Percentiles rank a stretch among this genome's conserved stretches.
phyloP scores from a whole-genome alignment of 2,329 filamentous ascomycete species.

The Helminthosporium solani region DNA sequence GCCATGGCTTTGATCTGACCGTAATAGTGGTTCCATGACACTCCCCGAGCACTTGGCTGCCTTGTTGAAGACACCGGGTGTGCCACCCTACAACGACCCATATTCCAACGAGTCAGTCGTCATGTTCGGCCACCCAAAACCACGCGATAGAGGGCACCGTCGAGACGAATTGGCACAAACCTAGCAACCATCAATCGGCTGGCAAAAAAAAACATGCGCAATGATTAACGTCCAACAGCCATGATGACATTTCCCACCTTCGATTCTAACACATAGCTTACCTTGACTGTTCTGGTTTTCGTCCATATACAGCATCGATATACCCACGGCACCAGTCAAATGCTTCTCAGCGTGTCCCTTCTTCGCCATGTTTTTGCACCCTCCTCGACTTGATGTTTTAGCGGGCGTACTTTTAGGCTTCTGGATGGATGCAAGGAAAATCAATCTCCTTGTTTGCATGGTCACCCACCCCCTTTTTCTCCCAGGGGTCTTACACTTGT shows the following conservation, averaged over 20 bases:
- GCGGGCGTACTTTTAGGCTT: neutral
- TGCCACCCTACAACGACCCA: neutral
- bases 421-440: neutral
- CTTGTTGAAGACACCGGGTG: neutral
- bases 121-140: neutral
- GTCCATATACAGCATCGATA: neutral
- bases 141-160: neutral
- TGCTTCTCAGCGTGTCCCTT: too few species aligned
- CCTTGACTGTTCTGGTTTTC: neutral
- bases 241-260: neutral
- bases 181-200: too few species aligned
- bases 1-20: neutral
- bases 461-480: neutral
- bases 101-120: neutral
- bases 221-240: neutral
- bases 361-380: neutral
- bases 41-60: neutral
- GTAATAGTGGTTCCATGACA: neutral
- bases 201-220: too few species aligned
- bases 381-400: neutral
- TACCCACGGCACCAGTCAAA: neutral
- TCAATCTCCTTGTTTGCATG: neutral
- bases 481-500: neutral
- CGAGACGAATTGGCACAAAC: too few species aligned
- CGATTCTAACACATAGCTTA: neutral